Percentiles rank a stretch among this genome's conserved stretches.
phyloP scores from a whole-genome alignment of 2,329 filamentous ascomycete species.

The Cercospora sp. region DNA sequence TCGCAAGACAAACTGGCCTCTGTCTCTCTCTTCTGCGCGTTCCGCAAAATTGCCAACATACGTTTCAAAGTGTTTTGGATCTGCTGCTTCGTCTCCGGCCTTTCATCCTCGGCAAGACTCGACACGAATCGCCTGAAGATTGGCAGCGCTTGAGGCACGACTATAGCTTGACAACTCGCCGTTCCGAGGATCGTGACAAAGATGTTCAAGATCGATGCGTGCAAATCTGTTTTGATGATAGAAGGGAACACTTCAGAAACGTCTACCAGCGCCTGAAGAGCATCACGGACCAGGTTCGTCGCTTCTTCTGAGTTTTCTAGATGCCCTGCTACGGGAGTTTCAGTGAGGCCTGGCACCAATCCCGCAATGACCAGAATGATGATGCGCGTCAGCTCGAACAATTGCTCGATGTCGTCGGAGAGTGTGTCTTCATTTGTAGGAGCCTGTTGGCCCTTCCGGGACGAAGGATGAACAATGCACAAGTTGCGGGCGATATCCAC shows the following conservation, averaged over 20 bases:
- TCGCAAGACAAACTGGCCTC: slow-evolving; percentile 82
- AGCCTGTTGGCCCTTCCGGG: slow-evolving; percentile 58
- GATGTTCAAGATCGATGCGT: slow-evolving; percentile 95
- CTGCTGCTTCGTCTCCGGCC: slow-evolving; percentile 61
- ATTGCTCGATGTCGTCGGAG: slow-evolving; percentile 94
- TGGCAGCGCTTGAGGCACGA: slow-evolving; percentile 85
- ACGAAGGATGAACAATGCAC: slow-evolving; percentile 87
- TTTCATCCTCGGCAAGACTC: slow-evolving; percentile 59
- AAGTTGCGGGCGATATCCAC: slow-evolving; percentile 90
- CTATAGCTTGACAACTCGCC: slow-evolving; percentile 78
- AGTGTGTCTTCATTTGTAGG: slow-evolving; percentile 61
- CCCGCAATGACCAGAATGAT: slow-evolving; percentile 91
- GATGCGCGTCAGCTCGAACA: slow-evolving; percentile 94
- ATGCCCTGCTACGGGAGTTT: slow-evolving; percentile 55
- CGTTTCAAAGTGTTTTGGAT: slow-evolving; percentile 78
- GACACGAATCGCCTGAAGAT: slow-evolving; percentile 89
- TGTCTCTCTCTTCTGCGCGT: slow-evolving; percentile 72
- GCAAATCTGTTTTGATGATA: slow-evolving; percentile 93
- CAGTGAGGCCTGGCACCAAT: slow-evolving; percentile 77
- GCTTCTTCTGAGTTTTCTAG: slow-evolving; percentile 76
- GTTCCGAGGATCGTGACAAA: slow-evolving; percentile 91
- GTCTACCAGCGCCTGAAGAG: slow-evolving; percentile 85
- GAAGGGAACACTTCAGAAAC: slow-evolving; percentile 93
- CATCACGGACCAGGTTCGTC: slow-evolving; percentile 73
- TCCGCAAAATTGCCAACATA: slow-evolving; percentile 76